phyloP scores from a whole-genome alignment of 148 eudicot species.

The Heliamphora exappendiculata region DNA sequence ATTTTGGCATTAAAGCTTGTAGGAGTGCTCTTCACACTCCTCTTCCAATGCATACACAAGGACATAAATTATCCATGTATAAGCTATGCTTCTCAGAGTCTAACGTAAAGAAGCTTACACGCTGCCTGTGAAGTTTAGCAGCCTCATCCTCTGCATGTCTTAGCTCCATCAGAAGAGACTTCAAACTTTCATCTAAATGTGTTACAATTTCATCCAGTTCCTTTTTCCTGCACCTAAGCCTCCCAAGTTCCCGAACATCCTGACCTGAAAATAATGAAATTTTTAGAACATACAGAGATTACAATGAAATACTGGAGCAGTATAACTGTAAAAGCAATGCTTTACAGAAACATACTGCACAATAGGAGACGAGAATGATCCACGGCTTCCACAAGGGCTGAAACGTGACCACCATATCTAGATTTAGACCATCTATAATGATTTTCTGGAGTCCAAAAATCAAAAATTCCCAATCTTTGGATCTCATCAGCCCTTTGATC shows the following conservation, averaged over 20 bases:
- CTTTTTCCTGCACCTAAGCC: slow-evolving; percentile 35
- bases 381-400: slow-evolving; percentile 67
- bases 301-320: not conserved
- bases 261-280: slow-evolving; percentile 37
- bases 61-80: not conserved
- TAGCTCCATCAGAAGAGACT: slow-evolving; percentile 42
- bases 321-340: slow-evolving; percentile 9
- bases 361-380: slow-evolving; percentile 51
- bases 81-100: not conserved
- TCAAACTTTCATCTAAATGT: slow-evolving; percentile 34
- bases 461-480: slow-evolving; percentile 47
- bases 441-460: slow-evolving; percentile 92
- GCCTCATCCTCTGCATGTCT: slow-evolving; percentile 65
- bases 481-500: slow-evolving; percentile 72
- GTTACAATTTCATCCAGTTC: slow-evolving; percentile 47
- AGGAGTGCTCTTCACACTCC: not conserved
- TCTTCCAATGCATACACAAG: not conserved
- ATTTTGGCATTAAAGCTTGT: not conserved
- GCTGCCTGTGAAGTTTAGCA: slow-evolving; percentile 56
- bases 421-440: slow-evolving; percentile 81
- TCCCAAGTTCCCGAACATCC: slow-evolving; percentile 61
- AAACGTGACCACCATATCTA: slow-evolving; percentile 78
- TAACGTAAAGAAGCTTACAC: slow-evolving; percentile 41
- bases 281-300: not conserved
- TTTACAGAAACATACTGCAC: slow-evolving; percentile 40